Base-by-base conservation (phyloP, 306 rosid species). In the Citrullus colocynthis region DNA sequence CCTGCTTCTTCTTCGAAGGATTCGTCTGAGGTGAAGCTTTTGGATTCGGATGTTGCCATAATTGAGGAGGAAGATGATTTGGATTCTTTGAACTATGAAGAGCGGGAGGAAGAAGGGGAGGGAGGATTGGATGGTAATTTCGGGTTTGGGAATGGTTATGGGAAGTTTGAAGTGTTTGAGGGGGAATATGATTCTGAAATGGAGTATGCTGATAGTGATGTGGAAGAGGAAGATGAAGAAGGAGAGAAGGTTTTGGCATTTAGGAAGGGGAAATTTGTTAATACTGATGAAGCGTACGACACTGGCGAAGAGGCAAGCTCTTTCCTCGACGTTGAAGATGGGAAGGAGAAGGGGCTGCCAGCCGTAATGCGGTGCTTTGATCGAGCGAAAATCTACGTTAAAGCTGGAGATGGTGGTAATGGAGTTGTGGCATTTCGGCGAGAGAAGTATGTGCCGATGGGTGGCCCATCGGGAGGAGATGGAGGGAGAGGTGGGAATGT, bases 301-400 rank as follows among this genome's bases (percentile, higher is more conserved):
- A 28, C 44, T 32, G 85, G 72, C 3, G 85, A 74, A 63, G 16
- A 52, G 16, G 52, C 77, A 59, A 54, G 41, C 20, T 62, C 69
- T 18, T 15, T 78, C 36, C 45, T 52, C 9, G 80, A 76, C 56
- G 86, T 60, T 17, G 86, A 54, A 34, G 85, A 36, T 9, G 85
- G 81, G 67, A 94, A 94, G 87, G 98, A 94, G 85, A 94, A 92
- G 74, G 96, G 97, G 13, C 79, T 91, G 42, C 96, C 97, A 14
- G 97, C 98, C 30, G 96, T 94, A 78, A 94, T 94, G 98, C 85
- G 97, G 30, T 94, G 97, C 62, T 94, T 94, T 64, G 97, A 94
- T 83, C 85, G 98, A 0, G 95, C 98, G 0, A 94, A 90, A 49
- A 89, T 94, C 11, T 92, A 18, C 2, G 95, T 66, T 41, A 92